Percentiles rank a stretch among this genome's conserved stretches.
These are phyloP conservation scores for Boletellus sp. DNA, from an alignment of 768 basidiomycete genomes.

Conservation along the genomic window DNA sequence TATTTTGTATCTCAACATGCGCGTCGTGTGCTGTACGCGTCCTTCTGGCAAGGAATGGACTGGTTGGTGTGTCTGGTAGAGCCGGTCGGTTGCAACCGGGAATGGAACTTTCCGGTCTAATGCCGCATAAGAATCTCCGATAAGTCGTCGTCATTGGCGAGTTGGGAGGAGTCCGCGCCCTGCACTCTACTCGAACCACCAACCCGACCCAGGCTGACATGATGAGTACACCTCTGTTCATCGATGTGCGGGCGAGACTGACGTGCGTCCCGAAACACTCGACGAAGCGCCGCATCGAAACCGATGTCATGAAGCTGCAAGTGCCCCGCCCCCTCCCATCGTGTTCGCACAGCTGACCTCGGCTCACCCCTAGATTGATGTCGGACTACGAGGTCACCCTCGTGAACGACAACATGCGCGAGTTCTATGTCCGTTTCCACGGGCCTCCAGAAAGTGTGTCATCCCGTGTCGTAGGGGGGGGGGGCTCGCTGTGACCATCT, in stretches of 20 bases:
- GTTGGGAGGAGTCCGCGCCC: conserved; percentile 1
- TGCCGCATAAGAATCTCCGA: conserved; percentile 7
- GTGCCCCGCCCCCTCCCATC: conserved; percentile 20
- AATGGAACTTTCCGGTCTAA: conserved; percentile 21
- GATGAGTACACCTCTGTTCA: conserved; percentile 50
- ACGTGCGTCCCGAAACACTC: conserved; percentile 47
- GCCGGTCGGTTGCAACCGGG: conserved; percentile 10
- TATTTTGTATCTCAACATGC: conserved; percentile 18
- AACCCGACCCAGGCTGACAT: conserved; percentile 35
- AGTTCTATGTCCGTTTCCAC: conserved; percentile 95
- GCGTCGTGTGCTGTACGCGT: conserved; percentile 4
- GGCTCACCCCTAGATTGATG: conserved; percentile 71
- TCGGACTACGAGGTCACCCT: conserved; percentile 97
- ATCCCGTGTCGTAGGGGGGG: conserved; percentile 1
- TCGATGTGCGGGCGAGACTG: conserved; percentile 22
- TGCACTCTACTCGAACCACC: conserved; percentile 13
- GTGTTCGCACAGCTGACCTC: conserved; percentile 9
- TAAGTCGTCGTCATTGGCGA: conserved; percentile 17
- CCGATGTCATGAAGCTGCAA: conserved; percentile 99
- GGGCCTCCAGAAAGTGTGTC: conserved; percentile 90
- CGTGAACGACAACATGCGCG: conserved; percentile 98
- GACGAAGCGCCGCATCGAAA: conserved; percentile 94
- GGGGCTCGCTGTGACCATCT: background rate
- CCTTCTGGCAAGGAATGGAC: conserved; percentile 18
- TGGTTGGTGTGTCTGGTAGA: background rate